These are phyloP conservation scores for Candida germanica DNA, from an alignment of 805 yeast species.

Conservation along the genomic window DNA sequence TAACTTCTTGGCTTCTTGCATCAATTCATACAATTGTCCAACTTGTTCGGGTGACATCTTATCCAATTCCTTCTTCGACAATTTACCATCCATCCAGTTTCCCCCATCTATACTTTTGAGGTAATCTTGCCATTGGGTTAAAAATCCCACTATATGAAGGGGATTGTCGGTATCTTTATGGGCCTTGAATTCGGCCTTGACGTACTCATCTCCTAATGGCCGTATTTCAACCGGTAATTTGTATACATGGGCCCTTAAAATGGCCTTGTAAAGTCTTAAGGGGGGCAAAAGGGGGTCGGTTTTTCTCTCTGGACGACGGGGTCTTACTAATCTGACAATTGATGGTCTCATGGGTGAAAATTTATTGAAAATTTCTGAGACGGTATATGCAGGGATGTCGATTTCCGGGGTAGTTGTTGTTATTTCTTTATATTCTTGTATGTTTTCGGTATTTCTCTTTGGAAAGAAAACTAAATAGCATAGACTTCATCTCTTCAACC, in stretches of 20 bases:
- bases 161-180: conserved; percentile 86
- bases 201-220: conserved; percentile 84
- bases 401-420: too few species aligned
- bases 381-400: too few species aligned
- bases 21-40: conserved; percentile 71
- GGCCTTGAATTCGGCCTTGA: conserved; percentile 82
- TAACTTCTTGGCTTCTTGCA: conserved; percentile 61
- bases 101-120: conserved; percentile 53
- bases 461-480: too few species aligned
- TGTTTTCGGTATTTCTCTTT: too few species aligned
- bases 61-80: conserved; percentile 64
- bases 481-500: too few species aligned
- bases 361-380: neutral
- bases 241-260: conserved; percentile 72
- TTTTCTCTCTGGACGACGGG: conserved; percentile 40
- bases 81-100: conserved; percentile 38
- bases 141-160: conserved; percentile 86
- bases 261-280: conserved; percentile 68
- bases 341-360: conserved; percentile 33
- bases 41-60: conserved; percentile 91
- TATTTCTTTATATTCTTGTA: too few species aligned
- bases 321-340: conserved; percentile 31
- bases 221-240: conserved; percentile 67
- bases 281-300: conserved; percentile 71
- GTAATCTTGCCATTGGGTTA: conserved; percentile 93